Evolutionary conservation across 768 basidiomycete species (phyloP).

Genomic region (Calocybe cyanea): DNA sequence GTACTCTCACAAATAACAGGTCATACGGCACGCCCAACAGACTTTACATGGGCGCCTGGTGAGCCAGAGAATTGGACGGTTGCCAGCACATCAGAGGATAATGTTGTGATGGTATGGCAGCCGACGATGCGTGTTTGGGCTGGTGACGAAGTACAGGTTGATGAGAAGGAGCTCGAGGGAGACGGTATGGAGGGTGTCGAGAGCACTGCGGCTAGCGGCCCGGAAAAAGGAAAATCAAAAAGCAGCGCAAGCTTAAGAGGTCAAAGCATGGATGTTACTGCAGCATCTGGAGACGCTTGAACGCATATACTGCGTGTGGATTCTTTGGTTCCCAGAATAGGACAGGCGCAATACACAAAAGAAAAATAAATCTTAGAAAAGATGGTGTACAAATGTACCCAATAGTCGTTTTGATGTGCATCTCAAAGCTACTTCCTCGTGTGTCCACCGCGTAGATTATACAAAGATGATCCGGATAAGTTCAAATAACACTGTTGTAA

Average conservation of each 20-base stretch:
- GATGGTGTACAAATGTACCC: constrained; percentile 12
- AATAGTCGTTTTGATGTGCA: constrained; percentile 2
- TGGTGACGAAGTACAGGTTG: constrained; percentile 80
- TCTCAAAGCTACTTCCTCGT: background rate
- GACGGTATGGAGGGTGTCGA: constrained; percentile 79
- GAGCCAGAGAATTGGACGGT: constrained; percentile 81
- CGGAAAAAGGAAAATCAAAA: constrained; percentile 31
- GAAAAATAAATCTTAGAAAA: constrained; percentile 9
- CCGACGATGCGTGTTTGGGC: constrained; percentile 94
- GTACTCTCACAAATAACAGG: constrained; percentile 39
- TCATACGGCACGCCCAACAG: constrained; percentile 85
- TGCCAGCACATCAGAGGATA: constrained; percentile 91
- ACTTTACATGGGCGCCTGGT: constrained; percentile 94
- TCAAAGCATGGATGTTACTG: constrained; percentile 62
- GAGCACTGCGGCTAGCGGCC: constrained; percentile 22
- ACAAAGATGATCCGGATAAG: constrained; percentile 63
- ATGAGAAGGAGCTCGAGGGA: constrained; percentile 80
- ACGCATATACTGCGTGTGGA: constrained; percentile 9
- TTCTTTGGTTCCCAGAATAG: background rate
- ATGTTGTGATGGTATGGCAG: constrained; percentile 96
- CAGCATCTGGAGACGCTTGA: constrained; percentile 51
- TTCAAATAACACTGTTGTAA: constrained; percentile 65
- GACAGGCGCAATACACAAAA: constrained; percentile 5
- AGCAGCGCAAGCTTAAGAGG: constrained; percentile 43
- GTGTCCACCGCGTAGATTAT: constrained; percentile 26